Evolutionary conservation across 768 basidiomycete species (phyloP).

Genomic region (Gymnopilus junonius): DNA sequence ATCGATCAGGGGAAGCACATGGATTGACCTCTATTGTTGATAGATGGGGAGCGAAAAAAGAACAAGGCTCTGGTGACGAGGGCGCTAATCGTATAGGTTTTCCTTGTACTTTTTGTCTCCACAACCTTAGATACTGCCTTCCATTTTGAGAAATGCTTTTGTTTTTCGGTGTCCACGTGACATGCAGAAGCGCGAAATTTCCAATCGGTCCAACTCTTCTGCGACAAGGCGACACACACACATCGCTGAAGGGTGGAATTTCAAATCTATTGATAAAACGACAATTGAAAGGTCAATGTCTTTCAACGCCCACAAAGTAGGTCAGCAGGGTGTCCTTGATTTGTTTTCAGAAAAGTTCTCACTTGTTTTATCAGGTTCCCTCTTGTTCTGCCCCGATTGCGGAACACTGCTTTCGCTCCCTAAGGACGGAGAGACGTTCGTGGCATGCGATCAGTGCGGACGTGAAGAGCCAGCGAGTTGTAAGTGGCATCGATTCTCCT

Average conservation of each 20-base stretch:
- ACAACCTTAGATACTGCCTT: neutral
- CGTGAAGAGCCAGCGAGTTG: constrained; percentile 88
- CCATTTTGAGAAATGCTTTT: constrained; percentile 18
- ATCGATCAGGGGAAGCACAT: constrained; percentile 1
- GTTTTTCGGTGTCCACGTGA: constrained; percentile 22
- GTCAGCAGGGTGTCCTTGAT: constrained; percentile 27
- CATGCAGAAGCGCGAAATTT: constrained; percentile 1
- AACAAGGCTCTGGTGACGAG: constrained; percentile 6
- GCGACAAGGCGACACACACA: too few relatives aligned
- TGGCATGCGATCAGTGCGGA: constrained; percentile 88
- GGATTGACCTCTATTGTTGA: constrained; percentile 15
- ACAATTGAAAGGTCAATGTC: constrained; percentile 2
- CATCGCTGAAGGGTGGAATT: neutral
- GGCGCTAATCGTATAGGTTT: constrained; percentile 1
- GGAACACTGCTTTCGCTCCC: constrained; percentile 90
- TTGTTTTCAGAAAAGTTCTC: neutral
- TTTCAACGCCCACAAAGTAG: constrained; percentile 39
- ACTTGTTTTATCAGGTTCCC: constrained; percentile 63
- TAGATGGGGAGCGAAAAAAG: neutral
- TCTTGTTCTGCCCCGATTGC: constrained; percentile 94
- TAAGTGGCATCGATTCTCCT: constrained; percentile 45
- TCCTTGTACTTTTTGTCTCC: constrained; percentile 15
- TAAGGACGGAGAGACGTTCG: constrained; percentile 68
- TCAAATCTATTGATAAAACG: neutral
- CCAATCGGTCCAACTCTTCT: too few relatives aligned